Evolutionary conservation across 148 eudicot species (phyloP).

Genomic region (Heliamphora exappendiculata): DNA sequence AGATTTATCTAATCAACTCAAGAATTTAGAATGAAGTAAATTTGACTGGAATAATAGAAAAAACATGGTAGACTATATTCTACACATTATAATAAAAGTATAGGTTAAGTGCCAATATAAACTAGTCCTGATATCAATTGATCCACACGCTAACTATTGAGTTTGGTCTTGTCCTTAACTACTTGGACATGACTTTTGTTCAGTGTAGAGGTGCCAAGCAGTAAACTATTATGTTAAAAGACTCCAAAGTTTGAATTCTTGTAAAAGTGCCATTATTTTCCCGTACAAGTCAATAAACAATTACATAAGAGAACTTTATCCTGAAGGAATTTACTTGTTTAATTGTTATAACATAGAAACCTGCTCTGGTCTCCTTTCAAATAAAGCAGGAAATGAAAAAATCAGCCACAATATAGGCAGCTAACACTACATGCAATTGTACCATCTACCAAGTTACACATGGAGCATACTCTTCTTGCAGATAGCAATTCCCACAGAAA

Average conservation of each 20-base stretch:
- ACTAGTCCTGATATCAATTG: not conserved
- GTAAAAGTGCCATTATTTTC: not conserved
- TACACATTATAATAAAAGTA: not conserved
- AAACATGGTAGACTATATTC: not conserved
- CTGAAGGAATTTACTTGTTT: not conserved
- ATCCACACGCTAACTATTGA: not conserved
- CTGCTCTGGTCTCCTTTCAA: not conserved
- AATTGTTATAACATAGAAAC: not conserved
- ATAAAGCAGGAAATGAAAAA: not conserved
- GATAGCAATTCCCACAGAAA: not conserved
- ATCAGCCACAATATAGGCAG: not conserved
- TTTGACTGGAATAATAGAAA: not conserved
- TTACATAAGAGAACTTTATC: not conserved
- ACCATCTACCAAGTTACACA: not conserved
- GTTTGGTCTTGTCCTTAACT: not conserved
- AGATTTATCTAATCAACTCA: not conserved
- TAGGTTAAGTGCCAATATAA: too few relatives aligned
- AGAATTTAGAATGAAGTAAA: not conserved
- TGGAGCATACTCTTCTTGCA: not conserved
- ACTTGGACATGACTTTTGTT: not conserved
- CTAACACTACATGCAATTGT: not conserved
- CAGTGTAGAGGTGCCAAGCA: not conserved
- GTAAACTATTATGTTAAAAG: not conserved
- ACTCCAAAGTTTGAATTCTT: not conserved
- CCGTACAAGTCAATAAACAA: not conserved